phyloP scores from a whole-genome alignment of 2,329 filamentous ascomycete species.

The Fusarium decemcellulare region DNA sequence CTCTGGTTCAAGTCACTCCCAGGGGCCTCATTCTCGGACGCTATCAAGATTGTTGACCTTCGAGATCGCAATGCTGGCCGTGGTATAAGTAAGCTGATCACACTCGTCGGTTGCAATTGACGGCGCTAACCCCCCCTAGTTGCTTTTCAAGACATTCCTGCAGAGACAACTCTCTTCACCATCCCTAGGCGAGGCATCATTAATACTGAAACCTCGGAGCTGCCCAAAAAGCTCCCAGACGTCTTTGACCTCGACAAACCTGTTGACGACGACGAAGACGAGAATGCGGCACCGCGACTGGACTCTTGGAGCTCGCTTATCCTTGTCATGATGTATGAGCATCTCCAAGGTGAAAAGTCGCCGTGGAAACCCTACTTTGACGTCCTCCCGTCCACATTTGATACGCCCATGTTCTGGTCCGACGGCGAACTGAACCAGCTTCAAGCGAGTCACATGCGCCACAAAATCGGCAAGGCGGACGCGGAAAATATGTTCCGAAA shows the following conservation, averaged over 20 bases:
- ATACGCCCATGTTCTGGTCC: constrained; percentile 94
- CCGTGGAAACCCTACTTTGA: constrained; percentile 85
- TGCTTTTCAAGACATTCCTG: constrained; percentile 76
- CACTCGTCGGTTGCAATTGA: background rate
- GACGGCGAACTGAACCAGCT: constrained; percentile 78
- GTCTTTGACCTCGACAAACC: constrained; percentile 61
- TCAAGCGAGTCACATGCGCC: constrained; percentile 81
- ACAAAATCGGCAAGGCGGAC: constrained; percentile 81
- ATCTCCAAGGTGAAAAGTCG: constrained; percentile 70
- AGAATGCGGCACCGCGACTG: constrained; percentile 55
- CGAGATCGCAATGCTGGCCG: constrained; percentile 65
- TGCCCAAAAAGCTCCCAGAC: constrained; percentile 70
- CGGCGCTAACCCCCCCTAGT: constrained; percentile 72
- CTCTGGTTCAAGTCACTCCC: constrained; percentile 68
- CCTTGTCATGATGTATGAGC: constrained; percentile 85
- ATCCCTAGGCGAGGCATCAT: constrained; percentile 82
- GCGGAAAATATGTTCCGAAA: constrained; percentile 78
- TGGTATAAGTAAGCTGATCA: constrained; percentile 63
- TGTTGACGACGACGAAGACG: constrained; percentile 54
- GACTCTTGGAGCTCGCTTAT: constrained; percentile 75
- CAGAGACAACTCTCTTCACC: constrained; percentile 84
- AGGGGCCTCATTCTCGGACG: constrained; percentile 67
- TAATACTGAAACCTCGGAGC: constrained; percentile 78
- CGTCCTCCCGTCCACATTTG: constrained; percentile 79
- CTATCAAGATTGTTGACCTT: constrained; percentile 67